Base-by-base conservation (phyloP, 2,329 filamentous ascomycete genomes). In the Venturia nashicola region DNA sequence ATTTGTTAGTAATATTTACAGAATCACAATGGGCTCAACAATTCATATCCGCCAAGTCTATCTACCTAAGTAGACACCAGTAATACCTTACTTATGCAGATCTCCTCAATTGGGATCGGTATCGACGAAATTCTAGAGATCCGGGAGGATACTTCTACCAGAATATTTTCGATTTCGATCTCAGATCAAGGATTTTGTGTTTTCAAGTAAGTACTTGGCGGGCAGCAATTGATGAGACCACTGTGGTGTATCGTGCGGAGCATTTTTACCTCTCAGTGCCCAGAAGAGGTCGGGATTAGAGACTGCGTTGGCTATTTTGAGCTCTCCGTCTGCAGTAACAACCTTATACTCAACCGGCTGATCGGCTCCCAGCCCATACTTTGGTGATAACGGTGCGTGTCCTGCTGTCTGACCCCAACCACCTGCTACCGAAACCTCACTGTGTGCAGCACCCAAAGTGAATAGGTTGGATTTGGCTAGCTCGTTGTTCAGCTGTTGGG, bases 281-380 rank as follows among this genome's bases (percentile, higher is more conserved):
- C 65, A 66, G 44, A 66, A 66, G 11, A 66, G 57, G 44, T 66
- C 64, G 7, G 63, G 64, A 16, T 66, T 59, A 2, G 40, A 34
- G 16, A 54, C 54, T 18, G 54, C 57, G 34, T 66, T 66, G n/a
- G 59, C 64, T n/a, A 59, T 42, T 23, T 23, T 36, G n/a, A 66
- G 48, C 44, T 66, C 16, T 43, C 65, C 65, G 20, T 66, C 64
- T 5, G 64, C 65, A 8, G 74, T 76, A n/a, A 77, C 70, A 14
- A 73, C 71, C n/a, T 74, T 57, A 44, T 42, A 66, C 34, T 66
- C 65, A 4, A 66, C 57, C 3, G 71, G 68, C 20, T 72, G 71
- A 57, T 76, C 73, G 39, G 72, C 71, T 43, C 70, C 73, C 69
- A 76, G 71, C 8, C 62, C 62, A 51, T 64, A 64, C 27, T 39